Conservation (phyloP, 441 rosid genomes). For the Rhodomyrtus psidioides region DNA sequence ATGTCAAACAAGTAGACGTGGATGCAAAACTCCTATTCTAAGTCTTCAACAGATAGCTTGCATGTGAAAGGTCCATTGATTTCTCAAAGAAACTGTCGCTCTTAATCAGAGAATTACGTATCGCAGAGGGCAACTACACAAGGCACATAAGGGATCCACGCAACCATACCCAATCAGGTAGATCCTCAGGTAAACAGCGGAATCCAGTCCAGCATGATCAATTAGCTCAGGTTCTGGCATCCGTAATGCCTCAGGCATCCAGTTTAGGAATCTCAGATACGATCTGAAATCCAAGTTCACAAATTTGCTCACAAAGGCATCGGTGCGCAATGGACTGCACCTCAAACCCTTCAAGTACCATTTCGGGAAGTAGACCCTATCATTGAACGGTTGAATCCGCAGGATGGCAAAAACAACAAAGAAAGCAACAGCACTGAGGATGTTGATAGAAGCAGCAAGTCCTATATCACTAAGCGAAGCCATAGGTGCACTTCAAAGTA, state of each 20-base stretch:
- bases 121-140: not conserved
- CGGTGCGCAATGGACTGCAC: not conserved
- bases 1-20: not conserved
- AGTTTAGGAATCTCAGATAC: conserved; percentile 5
- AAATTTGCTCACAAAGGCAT: conserved; percentile 8
- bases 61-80: not conserved
- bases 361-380: conserved; percentile 12
- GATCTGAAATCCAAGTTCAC: conserved; percentile 12
- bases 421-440: conserved; percentile 9
- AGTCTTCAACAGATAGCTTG: not conserved
- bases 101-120: not conserved
- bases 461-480: conserved; percentile 11
- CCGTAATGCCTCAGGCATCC: conserved; percentile 14
- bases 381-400: conserved; percentile 11
- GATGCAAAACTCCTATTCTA: not conserved
- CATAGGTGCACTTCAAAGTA: not conserved
- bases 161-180: conserved; percentile 6
- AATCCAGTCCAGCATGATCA: conserved; percentile 16
- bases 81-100: not conserved
- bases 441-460: conserved; percentile 7
- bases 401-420: conserved; percentile 7
- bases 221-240: conserved; percentile 17
- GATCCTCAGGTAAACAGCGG: conserved; percentile 10
- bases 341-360: conserved; percentile 9
- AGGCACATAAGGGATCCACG: not conserved